Conservation (phyloP, 257 asterid genomes). For the Nicotiana paniculata region DNA sequence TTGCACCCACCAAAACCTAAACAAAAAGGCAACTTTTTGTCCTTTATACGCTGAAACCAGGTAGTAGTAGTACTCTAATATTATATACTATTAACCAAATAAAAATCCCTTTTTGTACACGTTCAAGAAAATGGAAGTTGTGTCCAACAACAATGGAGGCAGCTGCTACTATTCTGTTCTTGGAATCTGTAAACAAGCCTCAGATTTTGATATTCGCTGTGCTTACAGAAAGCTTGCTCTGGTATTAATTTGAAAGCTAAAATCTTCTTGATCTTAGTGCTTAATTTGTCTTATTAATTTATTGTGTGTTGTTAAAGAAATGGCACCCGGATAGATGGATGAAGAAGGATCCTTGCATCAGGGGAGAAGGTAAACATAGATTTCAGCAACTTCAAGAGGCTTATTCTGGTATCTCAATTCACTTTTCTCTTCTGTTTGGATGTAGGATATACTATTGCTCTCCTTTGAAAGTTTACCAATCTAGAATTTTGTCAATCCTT, state of each 20-base stretch:
- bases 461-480: too few species aligned
- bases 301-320: conserved; percentile 19
- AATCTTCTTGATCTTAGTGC: too few species aligned
- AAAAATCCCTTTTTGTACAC: neutral
- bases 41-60: neutral
- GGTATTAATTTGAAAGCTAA: conserved; percentile 8
- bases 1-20: neutral
- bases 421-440: too few species aligned
- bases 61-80: neutral
- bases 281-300: too few species aligned
- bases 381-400: conserved; percentile 47
- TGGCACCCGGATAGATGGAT: conserved; percentile 47
- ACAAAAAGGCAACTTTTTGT: neutral
- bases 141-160: neutral
- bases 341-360: conserved; percentile 18
- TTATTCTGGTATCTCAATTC: conserved; percentile 27
- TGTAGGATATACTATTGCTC: too few species aligned
- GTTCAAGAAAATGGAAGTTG: neutral
- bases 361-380: conserved; percentile 29
- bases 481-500: too few species aligned
- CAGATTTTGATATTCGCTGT: conserved; percentile 20
- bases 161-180: conserved; percentile 11
- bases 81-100: neutral
- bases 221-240: conserved; percentile 20
- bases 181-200: conserved; percentile 22